Evolutionary conservation across 129 eudicot species (phyloP).

Genomic region (Flaveria bidentis): DNA sequence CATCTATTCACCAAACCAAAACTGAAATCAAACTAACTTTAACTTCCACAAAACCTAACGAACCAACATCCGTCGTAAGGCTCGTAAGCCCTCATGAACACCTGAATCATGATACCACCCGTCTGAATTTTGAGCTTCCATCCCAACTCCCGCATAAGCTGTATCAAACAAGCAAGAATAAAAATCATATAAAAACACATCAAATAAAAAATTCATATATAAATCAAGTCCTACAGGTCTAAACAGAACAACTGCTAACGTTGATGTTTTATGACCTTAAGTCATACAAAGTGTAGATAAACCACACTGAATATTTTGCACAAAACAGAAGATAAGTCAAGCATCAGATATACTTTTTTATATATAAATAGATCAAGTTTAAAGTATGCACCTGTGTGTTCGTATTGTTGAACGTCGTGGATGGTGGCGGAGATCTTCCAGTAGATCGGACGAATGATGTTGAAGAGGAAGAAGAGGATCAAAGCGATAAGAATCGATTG

Average conservation of each 20-base stretch:
- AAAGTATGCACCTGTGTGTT: slow-evolving; percentile 39
- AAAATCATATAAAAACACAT: background rate
- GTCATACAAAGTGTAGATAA: too few relatives aligned
- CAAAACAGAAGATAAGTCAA: too few relatives aligned
- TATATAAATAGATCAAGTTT: background rate
- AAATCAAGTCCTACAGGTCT: too few relatives aligned
- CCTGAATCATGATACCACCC: slow-evolving; percentile 62
- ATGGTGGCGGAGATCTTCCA: slow-evolving; percentile 71
- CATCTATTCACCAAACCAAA: background rate
- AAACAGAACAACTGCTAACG: too few relatives aligned
- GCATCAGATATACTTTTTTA: too few relatives aligned
- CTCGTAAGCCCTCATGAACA: slow-evolving; percentile 1
- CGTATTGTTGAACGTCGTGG: slow-evolving; percentile 57
- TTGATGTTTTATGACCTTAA: too few relatives aligned
- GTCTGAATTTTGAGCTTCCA: slow-evolving; percentile 55
- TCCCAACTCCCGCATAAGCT: slow-evolving; percentile 49
- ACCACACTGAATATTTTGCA: too few relatives aligned
- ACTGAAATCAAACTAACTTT: background rate
- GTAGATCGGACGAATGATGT: slow-evolving; percentile 63
- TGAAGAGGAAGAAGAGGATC: slow-evolving; percentile 37
- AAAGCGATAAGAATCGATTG: slow-evolving; percentile 37
- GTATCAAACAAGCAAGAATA: background rate
- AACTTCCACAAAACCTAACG: slow-evolving; percentile 32
- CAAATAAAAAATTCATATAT: too few relatives aligned
- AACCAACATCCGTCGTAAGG: slow-evolving; percentile 38